phyloP scores from a whole-genome alignment of 441 rosid species.

The Adansonia rubrostipa region DNA sequence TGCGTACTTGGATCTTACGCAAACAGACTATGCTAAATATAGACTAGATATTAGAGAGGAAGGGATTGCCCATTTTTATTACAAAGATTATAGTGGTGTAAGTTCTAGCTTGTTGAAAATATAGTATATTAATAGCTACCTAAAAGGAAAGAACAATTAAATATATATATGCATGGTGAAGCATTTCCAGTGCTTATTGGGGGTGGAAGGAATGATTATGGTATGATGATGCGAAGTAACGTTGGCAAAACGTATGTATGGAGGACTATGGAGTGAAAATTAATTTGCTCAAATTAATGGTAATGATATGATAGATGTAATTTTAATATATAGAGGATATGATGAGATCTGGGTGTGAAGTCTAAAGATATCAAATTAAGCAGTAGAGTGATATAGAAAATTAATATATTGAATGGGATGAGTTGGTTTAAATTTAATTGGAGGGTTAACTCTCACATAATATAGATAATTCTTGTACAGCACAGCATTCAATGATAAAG shows the following conservation, averaged over 20 bases:
- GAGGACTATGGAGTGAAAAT: neutral
- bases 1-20: too few species aligned
- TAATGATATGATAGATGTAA: neutral
- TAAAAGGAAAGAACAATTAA: too few species aligned
- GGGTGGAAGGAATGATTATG: neutral
- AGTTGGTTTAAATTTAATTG: neutral
- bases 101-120: too few species aligned
- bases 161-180: too few species aligned
- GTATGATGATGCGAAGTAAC: too few species aligned
- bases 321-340: neutral
- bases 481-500: neutral
- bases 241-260: neutral
- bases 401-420: neutral
- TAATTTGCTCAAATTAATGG: neutral
- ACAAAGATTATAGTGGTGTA: too few species aligned
- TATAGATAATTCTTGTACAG: neutral
- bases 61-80: too few species aligned
- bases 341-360: neutral
- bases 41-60: neutral
- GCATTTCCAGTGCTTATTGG: too few species aligned
- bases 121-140: too few species aligned
- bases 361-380: neutral
- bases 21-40: neutral
- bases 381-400: neutral
- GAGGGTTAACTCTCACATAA: neutral